A percentile compares a stretch with the other conserved stretches of the same genome.
phyloP scores from a whole-genome alignment of 2,329 filamentous ascomycete genomes.

The Coniosporium tulheliwenetii region DNA sequence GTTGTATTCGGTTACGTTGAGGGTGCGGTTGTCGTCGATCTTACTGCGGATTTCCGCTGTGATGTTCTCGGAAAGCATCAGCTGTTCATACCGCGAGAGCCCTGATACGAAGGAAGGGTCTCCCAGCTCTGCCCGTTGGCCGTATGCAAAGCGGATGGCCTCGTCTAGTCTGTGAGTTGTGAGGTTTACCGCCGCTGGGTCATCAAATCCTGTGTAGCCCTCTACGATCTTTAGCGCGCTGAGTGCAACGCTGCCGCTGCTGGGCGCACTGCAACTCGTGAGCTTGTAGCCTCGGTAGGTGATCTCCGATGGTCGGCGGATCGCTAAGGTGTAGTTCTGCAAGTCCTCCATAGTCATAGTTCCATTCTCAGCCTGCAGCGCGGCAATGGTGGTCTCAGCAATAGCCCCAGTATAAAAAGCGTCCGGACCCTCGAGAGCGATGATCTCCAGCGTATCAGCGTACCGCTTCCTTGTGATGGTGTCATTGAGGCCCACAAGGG shows the following conservation, averaged over 20 bases:
- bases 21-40: slow-evolving; percentile 59
- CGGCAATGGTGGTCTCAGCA: slow-evolving; percentile 56
- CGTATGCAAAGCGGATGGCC: slow-evolving; percentile 81
- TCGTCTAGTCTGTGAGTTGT: slow-evolving; percentile 75
- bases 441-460: slow-evolving; percentile 61
- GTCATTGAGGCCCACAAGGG: slow-evolving; percentile 54
- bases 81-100: slow-evolving; percentile 45
- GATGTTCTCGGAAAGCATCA: slow-evolving; percentile 48
- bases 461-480: slow-evolving; percentile 69
- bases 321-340: slow-evolving; percentile 51
- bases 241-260: slow-evolving; percentile 61
- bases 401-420: slow-evolving; percentile 61
- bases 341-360: slow-evolving; percentile 75
- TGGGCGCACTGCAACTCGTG: slow-evolving; percentile 55
- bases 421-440: slow-evolving; percentile 57
- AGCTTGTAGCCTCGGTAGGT: slow-evolving; percentile 51
- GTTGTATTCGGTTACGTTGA: slow-evolving; percentile 60
- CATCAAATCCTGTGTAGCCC: slow-evolving; percentile 51
- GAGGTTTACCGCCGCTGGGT: slow-evolving; percentile 41
- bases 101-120: slow-evolving; percentile 62
- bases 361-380: slow-evolving; percentile 55
- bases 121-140: slow-evolving; percentile 56
- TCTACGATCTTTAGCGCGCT: slow-evolving; percentile 71
- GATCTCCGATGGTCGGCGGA: slow-evolving; percentile 42
- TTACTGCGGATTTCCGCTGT: slow-evolving; percentile 44